phyloP scores from a whole-genome alignment of 345 rosid genomes.

The Brassica nigra region DNA sequence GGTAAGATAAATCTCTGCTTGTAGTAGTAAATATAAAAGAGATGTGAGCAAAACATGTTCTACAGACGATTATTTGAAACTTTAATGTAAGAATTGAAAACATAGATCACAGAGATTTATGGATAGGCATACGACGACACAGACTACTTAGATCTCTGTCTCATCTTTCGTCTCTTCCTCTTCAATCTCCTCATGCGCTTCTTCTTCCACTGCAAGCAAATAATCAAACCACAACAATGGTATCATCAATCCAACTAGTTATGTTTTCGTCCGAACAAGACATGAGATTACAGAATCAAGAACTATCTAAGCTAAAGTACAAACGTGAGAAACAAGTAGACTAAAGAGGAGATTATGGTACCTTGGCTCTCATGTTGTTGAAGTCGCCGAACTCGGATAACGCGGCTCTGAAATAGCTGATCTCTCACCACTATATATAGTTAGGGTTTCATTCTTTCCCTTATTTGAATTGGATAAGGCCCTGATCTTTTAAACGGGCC shows the following conservation, averaged over 20 bases:
- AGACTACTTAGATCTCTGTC: constrained; percentile 44
- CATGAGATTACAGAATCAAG: background rate
- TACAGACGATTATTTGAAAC: constrained; percentile 13
- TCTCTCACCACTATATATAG: constrained; percentile 6
- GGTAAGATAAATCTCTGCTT: constrained; percentile 10
- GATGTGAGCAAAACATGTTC: constrained; percentile 8
- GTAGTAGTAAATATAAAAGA: background rate
- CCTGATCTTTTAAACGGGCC: constrained; percentile 7
- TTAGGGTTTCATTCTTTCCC: constrained; percentile 18
- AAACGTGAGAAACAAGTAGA: background rate
- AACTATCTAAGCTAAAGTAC: too few species aligned
- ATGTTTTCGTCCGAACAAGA: background rate
- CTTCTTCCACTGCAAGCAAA: constrained; percentile 46
- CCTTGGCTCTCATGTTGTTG: constrained; percentile 40
- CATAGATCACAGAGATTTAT: constrained; percentile 24
- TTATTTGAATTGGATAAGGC: background rate
- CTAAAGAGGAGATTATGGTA: background rate
- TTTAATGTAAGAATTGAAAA: background rate
- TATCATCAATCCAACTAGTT: background rate
- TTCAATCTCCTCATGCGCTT: constrained; percentile 49
- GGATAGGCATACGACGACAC: background rate
- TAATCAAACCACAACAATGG: background rate
- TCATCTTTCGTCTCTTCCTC: constrained; percentile 50
- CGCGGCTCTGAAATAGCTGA: background rate
- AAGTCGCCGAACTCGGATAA: constrained; percentile 4